Conservation (phyloP, 257 asterid genomes). For the Nemophila menziesii region DNA sequence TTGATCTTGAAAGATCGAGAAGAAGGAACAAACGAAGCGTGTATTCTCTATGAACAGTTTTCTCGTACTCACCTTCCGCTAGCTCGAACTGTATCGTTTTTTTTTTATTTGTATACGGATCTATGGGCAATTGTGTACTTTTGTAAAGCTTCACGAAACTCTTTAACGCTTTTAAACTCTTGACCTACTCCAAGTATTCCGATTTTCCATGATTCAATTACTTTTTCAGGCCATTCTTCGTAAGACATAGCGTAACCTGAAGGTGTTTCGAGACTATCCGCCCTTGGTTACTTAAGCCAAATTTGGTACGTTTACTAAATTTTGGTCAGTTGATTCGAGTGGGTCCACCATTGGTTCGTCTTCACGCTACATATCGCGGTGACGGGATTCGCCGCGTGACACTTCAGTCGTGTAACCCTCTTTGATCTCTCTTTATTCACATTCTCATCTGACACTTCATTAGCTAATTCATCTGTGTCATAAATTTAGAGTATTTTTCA, state of each 20-base stretch:
- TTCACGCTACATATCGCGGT: too few relatives aligned
- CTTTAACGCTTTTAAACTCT: slow-evolving; percentile 66
- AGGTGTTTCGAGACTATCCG: slow-evolving; percentile 29
- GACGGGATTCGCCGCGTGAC: too few relatives aligned
- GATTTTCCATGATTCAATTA: slow-evolving; percentile 65
- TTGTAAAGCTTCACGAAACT: slow-evolving; percentile 73
- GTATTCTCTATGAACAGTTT: slow-evolving; percentile 80
- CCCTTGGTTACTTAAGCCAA: too few relatives aligned
- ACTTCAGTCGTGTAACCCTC: too few relatives aligned
- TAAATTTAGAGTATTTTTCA: too few relatives aligned
- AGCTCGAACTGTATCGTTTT: slow-evolving; percentile 65
- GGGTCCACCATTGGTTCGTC: too few relatives aligned
- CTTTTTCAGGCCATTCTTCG: slow-evolving; percentile 62
- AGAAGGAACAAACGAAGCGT: slow-evolving; percentile 71
- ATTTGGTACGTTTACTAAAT: slow-evolving; percentile 24
- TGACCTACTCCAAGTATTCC: slow-evolving; percentile 74
- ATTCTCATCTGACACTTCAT: too few relatives aligned
- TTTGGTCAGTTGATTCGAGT: too few relatives aligned
- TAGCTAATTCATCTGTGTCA: too few relatives aligned
- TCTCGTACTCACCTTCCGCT: slow-evolving; percentile 69
- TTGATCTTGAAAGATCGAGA: slow-evolving; percentile 54
- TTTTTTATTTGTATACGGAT: slow-evolving; percentile 58
- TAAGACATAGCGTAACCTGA: slow-evolving; percentile 26
- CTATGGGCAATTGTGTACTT: slow-evolving; percentile 76
- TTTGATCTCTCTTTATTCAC: too few relatives aligned